phyloP scores from a whole-genome alignment of 345 rosid genomes.

The Melaleuca quinquenervia region DNA sequence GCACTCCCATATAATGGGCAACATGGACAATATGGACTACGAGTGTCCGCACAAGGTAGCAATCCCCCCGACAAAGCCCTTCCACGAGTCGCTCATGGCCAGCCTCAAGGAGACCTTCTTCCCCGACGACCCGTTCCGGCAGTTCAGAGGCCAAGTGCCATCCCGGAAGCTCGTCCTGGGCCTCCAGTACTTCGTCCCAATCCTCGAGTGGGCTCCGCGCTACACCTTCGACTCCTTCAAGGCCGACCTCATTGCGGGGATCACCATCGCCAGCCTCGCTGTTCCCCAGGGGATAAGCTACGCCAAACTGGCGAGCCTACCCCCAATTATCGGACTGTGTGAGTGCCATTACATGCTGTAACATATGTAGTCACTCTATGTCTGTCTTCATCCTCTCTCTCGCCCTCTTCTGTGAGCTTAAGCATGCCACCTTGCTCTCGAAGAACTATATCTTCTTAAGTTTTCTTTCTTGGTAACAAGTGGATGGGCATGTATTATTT shows the following conservation, averaged over 20 bases:
- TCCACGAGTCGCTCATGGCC: constrained; percentile 45
- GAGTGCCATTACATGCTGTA: neutral
- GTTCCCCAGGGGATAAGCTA: constrained; percentile 98
- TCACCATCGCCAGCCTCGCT: constrained; percentile 94
- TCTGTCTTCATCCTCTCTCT: neutral
- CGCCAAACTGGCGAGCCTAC: constrained; percentile 78
- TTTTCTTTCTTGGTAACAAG: neutral
- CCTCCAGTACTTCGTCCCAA: constrained; percentile 60
- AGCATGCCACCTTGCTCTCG: neutral
- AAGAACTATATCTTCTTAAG: neutral
- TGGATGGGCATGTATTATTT: constrained; percentile 26
- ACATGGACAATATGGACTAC: constrained; percentile 5
- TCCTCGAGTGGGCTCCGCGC: constrained; percentile 85
- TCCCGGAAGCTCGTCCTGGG: constrained; percentile 45
- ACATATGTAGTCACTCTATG: neutral
- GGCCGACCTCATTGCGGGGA: constrained; percentile 73
- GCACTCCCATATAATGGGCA: constrained; percentile 12
- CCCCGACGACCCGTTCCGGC: constrained; percentile 88
- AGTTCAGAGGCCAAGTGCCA: constrained; percentile 57
- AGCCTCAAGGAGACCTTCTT: constrained; percentile 74
- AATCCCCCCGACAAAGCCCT: constrained; percentile 69
- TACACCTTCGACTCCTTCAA: constrained; percentile 70
- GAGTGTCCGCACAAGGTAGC: constrained; percentile 40
- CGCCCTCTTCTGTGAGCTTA: neutral
- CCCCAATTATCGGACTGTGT: constrained; percentile 94